Conservation (phyloP, 345 rosid genomes). For the Citrus mangshanensis region DNA sequence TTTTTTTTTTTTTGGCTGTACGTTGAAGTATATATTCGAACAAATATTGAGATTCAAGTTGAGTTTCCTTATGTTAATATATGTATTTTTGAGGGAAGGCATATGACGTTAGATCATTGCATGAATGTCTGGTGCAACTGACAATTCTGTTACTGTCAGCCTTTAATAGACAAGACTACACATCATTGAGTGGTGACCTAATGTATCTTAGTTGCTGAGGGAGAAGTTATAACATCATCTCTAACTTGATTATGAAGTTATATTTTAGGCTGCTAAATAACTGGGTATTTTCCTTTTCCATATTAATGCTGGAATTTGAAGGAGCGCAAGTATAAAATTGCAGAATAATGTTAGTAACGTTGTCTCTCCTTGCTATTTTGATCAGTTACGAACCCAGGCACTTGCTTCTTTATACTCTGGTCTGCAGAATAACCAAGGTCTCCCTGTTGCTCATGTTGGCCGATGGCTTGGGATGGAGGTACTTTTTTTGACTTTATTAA, state of each 20-base stretch:
- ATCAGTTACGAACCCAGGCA: slow-evolving; percentile 88
- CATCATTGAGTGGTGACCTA: not conserved
- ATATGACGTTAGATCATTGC: not conserved
- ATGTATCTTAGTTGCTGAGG: not conserved
- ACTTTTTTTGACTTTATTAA: slow-evolving; percentile 18
- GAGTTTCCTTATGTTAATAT: not conserved
- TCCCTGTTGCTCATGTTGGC: slow-evolving; percentile 69
- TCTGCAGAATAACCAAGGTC: slow-evolving; percentile 85
- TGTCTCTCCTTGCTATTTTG: slow-evolving; percentile 25
- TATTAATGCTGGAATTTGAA: not conserved
- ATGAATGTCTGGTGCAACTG: not conserved
- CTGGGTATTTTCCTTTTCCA: not conserved
- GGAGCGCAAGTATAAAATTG: not conserved
- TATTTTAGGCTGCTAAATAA: slow-evolving; percentile 9
- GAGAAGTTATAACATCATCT: not conserved
- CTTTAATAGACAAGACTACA: not conserved
- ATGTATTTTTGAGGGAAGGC: not conserved
- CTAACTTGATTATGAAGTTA: slow-evolving; percentile 10
- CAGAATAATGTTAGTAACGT: not conserved
- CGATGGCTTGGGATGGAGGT: slow-evolving; percentile 97
- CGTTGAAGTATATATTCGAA: not conserved
- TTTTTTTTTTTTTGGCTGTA: not conserved
- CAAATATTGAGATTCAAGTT: not conserved
- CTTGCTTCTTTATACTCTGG: slow-evolving; percentile 85
- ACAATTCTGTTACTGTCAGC: slow-evolving; percentile 2